A percentile compares a stretch with the other conserved stretches of the same genome.
phyloP scores from a whole-genome alignment of 345 rosid species.

The Alliaria petiolata region DNA sequence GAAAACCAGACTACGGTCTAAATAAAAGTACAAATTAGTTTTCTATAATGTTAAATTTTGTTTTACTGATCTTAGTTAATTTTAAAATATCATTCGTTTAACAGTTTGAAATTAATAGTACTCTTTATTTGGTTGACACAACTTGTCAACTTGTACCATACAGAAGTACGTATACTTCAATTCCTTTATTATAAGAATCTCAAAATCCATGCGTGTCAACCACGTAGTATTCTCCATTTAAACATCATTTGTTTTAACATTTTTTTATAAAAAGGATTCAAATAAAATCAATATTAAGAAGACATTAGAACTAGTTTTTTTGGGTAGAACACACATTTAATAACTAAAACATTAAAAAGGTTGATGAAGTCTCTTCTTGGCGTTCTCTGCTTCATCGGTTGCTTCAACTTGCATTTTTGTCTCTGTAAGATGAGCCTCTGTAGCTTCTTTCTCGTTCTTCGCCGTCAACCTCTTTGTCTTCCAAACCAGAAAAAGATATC shows the following conservation, averaged over 20 bases:
- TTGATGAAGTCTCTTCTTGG: conserved; percentile 42
- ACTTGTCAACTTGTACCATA: no score
- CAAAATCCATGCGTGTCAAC: neutral
- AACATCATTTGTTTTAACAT: no score
- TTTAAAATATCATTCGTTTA: no score
- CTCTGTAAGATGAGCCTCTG: conserved; percentile 45
- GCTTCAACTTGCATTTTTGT: conserved; percentile 61
- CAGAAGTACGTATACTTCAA: no score
- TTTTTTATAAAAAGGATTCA: neutral
- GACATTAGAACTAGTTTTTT: neutral
- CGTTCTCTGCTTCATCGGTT: conserved; percentile 51
- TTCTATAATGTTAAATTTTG: no score
- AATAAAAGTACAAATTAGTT: no score
- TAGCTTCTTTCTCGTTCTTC: conserved; percentile 53
- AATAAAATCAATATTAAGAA: neutral
- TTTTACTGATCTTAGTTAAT: no score
- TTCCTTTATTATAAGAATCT: no score
- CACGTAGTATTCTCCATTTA: neutral
- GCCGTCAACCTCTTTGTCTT: conserved; percentile 55
- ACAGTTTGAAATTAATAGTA: no score
- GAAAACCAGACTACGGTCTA: no score
- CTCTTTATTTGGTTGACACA: no score
- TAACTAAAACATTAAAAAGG: neutral
- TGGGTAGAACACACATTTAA: neutral
- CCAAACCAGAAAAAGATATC: neutral